A percentile compares a stretch with the other conserved stretches of the same genome.
These are phyloP conservation scores for Yamadazyma philogaea DNA, from an alignment of 805 yeast genomes.

Conservation along the genomic window DNA sequence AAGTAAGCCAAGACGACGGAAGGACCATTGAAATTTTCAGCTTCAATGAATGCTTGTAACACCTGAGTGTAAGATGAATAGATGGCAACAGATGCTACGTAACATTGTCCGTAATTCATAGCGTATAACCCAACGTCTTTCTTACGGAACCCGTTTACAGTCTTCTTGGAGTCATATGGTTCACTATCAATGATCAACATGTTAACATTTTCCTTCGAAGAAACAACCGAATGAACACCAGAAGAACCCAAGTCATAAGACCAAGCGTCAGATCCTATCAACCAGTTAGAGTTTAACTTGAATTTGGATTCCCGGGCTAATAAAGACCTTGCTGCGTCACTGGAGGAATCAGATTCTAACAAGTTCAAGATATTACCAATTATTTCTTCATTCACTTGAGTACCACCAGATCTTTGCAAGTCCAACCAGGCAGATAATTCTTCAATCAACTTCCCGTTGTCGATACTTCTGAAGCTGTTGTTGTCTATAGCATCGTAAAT, in stretches of 20 bases:
- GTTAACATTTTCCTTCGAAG: constrained; percentile 75
- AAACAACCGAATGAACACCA: constrained; percentile 81
- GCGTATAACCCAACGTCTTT: constrained; percentile 93
- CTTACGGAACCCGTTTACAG: constrained; percentile 55
- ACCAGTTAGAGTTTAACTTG: constrained; percentile 58
- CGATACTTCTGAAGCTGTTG: constrained; percentile 40
- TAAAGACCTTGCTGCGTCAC: constrained; percentile 39
- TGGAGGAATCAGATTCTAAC: constrained; percentile 40
- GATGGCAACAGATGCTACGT: constrained; percentile 92
- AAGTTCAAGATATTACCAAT: constrained; percentile 34
- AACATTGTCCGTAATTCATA: constrained; percentile 85
- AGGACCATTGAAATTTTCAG: constrained; percentile 86
- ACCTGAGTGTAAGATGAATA: constrained; percentile 93
- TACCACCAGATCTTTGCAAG: constrained; percentile 21
- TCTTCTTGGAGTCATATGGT: constrained; percentile 48
- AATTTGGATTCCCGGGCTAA: constrained; percentile 41
- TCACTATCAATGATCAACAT: constrained; percentile 85
- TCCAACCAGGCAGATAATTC: constrained; percentile 70
- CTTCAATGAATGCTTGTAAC: constrained; percentile 83
- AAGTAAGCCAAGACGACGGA: constrained; percentile 87
- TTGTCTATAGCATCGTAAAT: constrained; percentile 47
- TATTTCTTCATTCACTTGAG: constrained; percentile 19
- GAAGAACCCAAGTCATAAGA: constrained; percentile 88
- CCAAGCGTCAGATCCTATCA: constrained; percentile 95
- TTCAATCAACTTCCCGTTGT: constrained; percentile 50